Conservation (phyloP, 2,329 filamentous ascomycete species). For the Diaporthe ilicicola region DNA sequence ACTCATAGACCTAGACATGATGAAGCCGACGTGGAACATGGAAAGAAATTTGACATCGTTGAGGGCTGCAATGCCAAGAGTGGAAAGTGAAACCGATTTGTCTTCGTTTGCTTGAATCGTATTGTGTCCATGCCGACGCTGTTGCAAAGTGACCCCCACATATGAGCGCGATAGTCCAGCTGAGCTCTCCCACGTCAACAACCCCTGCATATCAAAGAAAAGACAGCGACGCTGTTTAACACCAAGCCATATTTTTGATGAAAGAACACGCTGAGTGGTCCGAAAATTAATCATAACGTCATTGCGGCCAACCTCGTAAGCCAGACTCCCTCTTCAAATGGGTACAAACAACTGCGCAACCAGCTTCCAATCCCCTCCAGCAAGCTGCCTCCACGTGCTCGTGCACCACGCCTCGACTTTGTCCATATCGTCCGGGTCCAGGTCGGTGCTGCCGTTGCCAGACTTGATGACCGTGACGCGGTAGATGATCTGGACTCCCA, state of each 20-base stretch:
- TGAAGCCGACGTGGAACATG: background rate
- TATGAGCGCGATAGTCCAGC: background rate
- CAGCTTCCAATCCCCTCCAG: slow-evolving; percentile 27
- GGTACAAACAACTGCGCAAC: slow-evolving; percentile 27
- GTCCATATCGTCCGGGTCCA: background rate
- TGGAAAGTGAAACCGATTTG: no score
- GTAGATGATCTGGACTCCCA: slow-evolving; percentile 31
- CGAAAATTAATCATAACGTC: background rate
- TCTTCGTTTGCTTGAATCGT: no score
- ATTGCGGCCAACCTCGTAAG: background rate
- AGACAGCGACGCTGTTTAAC: background rate
- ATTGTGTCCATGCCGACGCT: background rate
- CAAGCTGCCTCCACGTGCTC: slow-evolving; percentile 30
- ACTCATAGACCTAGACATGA: background rate
- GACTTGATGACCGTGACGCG: slow-evolving; percentile 14
- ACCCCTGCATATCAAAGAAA: background rate
- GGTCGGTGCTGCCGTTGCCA: background rate
- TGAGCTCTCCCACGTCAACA: no score
- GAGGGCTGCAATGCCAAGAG: no score
- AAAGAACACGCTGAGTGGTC: background rate
- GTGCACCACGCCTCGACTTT: slow-evolving; percentile 26
- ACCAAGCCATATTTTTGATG: background rate
- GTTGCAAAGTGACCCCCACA: background rate
- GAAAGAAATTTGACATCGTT: no score
- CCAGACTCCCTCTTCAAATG: background rate